Percentiles rank a stretch among this genome's conserved stretches.
Evolutionary conservation across 1,284 basidiomycete species (phyloP).

Genomic region (Ceratobasidium sp.): DNA sequence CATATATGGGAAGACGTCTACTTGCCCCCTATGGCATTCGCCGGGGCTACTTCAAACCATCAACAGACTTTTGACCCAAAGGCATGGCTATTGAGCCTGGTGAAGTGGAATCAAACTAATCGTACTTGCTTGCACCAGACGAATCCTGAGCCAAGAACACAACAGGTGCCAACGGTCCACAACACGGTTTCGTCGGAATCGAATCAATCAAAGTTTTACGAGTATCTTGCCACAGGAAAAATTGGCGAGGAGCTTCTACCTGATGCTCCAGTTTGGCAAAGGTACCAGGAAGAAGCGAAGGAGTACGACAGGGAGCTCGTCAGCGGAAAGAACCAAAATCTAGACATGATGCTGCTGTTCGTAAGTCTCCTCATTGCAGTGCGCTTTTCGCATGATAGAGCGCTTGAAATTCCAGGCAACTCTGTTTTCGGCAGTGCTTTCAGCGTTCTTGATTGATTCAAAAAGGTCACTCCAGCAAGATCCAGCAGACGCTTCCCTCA

Average conservation of each 20-base stretch:
- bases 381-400: background rate
- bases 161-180: too few relatives aligned
- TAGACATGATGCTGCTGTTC: conserved; percentile 29
- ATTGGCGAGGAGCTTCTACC: background rate
- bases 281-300: conserved; percentile 11
- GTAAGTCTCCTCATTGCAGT: background rate
- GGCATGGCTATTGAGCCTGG: too few relatives aligned
- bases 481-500: background rate
- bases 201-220: too few relatives aligned
- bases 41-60: too few relatives aligned
- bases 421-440: conserved; percentile 23
- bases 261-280: conserved; percentile 9
- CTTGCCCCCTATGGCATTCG: too few relatives aligned
- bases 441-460: conserved; percentile 4
- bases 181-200: too few relatives aligned
- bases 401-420: background rate
- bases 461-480: background rate
- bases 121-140: too few relatives aligned
- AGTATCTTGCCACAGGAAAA: background rate
- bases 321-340: background rate
- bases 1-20: too few relatives aligned
- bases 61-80: too few relatives aligned
- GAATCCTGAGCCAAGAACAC: too few relatives aligned
- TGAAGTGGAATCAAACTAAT: too few relatives aligned
- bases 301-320: conserved; percentile 20